These are phyloP conservation scores for Aspergillus puulaauensis DNA, from an alignment of 2,329 filamentous ascomycete species.

Conservation along the genomic window DNA sequence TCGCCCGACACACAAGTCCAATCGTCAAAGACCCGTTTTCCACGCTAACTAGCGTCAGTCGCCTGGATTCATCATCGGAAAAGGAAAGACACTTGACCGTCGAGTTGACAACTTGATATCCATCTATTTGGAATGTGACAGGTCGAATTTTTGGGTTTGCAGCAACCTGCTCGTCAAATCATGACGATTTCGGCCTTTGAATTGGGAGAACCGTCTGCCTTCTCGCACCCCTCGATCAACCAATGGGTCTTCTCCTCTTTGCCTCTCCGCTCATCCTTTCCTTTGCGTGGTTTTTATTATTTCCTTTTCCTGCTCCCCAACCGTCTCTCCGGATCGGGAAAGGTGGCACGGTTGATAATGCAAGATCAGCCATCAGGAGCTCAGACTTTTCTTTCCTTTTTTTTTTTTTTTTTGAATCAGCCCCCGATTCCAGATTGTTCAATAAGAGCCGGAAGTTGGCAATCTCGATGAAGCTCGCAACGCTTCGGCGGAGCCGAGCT, in stretches of 20 bases:
- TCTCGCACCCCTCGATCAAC: background rate
- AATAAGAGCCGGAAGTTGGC: background rate
- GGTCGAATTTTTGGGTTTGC: slow-evolving; percentile 6
- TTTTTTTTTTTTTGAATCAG: background rate
- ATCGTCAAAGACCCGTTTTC: background rate
- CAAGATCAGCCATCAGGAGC: background rate
- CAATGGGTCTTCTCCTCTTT: background rate
- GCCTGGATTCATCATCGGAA: background rate
- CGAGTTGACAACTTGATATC: slow-evolving; percentile 4
- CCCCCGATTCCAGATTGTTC: background rate
- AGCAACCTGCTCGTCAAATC: background rate
- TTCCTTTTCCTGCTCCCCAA: background rate
- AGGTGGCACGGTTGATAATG: slow-evolving; percentile 1
- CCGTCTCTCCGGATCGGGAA: background rate
- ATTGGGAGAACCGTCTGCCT: background rate
- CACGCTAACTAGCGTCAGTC: slow-evolving; percentile 8
- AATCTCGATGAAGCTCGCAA: background rate
- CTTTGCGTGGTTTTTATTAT: background rate
- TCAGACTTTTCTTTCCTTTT: background rate
- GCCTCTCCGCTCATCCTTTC: background rate
- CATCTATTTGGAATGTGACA: slow-evolving; percentile 15
- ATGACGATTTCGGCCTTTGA: slow-evolving; percentile 4
- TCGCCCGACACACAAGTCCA: background rate
- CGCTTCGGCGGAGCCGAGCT: background rate
- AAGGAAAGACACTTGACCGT: background rate